A percentile compares a stretch with the other conserved stretches of the same genome.
Conservation (phyloP, 202 grass and related monocot genomes). For the Brachypodium distachyon region DNA sequence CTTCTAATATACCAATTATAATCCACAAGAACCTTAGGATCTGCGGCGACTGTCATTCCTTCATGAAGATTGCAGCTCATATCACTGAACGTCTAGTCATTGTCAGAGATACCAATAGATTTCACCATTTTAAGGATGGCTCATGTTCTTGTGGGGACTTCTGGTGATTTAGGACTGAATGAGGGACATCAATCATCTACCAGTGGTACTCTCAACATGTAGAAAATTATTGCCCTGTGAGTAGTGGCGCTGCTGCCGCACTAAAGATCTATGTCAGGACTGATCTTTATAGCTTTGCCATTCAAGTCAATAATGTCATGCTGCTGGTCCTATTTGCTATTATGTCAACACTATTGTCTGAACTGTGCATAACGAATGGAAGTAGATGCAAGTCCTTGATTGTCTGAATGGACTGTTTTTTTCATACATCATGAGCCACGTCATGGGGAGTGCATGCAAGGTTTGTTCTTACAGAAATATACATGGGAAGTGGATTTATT, state of each 20-base stretch:
- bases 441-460: background rate
- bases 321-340: conserved; percentile 9
- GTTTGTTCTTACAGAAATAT: conserved; percentile 6
- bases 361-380: conserved; percentile 1
- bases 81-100: conserved; percentile 4
- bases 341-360: conserved; percentile 19
- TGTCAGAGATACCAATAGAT: conserved; percentile 33
- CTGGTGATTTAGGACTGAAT: conserved; percentile 37
- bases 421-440: conserved; percentile 8
- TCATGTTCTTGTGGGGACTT: conserved; percentile 39
- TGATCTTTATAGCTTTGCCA: conserved; percentile 23
- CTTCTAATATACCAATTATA: conserved; percentile 11
- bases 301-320: conserved; percentile 23
- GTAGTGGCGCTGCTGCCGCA: conserved; percentile 3
- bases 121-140: conserved; percentile 35
- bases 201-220: conserved; percentile 11
- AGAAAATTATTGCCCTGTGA: conserved; percentile 22
- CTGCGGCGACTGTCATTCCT: conserved; percentile 33
- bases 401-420: background rate
- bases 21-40: conserved; percentile 46
- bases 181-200: conserved; percentile 17
- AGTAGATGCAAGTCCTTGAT: conserved; percentile 4
- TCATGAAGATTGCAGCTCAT: conserved; percentile 22
- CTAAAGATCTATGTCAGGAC: conserved; percentile 22
- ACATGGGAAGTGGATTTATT: conserved; percentile 11